Conservation (phyloP, 345 rosid species). For the Euphorbia lathyris region DNA sequence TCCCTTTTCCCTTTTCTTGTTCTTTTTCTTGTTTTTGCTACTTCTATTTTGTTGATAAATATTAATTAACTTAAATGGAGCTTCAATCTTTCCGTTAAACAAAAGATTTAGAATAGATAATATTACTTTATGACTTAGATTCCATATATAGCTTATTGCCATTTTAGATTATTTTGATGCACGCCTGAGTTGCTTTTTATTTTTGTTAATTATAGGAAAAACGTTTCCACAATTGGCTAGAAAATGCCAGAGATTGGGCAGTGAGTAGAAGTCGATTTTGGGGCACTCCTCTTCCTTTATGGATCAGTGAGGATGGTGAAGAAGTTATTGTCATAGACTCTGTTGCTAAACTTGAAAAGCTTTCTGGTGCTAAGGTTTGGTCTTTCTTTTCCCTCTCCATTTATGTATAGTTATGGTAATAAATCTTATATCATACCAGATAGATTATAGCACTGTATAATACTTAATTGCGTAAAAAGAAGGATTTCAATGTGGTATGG, state of each 20-base stretch:
- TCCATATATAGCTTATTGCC: background rate
- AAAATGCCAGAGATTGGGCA: slow-evolving; percentile 99
- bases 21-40: background rate
- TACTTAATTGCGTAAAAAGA: background rate
- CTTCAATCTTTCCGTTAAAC: background rate
- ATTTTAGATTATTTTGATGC: background rate
- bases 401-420: background rate
- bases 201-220: slow-evolving; percentile 54
- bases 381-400: slow-evolving; percentile 10
- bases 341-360: slow-evolving; percentile 76
- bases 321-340: slow-evolving; percentile 82
- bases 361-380: slow-evolving; percentile 83
- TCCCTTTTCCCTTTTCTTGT: no score
- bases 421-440: background rate
- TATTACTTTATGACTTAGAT: background rate
- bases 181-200: background rate
- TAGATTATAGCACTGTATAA: background rate
- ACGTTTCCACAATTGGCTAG: slow-evolving; percentile 98
- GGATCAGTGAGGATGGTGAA: slow-evolving; percentile 86
- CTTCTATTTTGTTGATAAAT: background rate
- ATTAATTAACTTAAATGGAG: background rate
- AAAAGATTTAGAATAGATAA: background rate
- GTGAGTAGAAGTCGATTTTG: slow-evolving; percentile 95
- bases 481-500: background rate
- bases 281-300: slow-evolving; percentile 98